Evolutionary conservation across 1,284 basidiomycete species (phyloP).

Genomic region (Irpex lacteus): DNA sequence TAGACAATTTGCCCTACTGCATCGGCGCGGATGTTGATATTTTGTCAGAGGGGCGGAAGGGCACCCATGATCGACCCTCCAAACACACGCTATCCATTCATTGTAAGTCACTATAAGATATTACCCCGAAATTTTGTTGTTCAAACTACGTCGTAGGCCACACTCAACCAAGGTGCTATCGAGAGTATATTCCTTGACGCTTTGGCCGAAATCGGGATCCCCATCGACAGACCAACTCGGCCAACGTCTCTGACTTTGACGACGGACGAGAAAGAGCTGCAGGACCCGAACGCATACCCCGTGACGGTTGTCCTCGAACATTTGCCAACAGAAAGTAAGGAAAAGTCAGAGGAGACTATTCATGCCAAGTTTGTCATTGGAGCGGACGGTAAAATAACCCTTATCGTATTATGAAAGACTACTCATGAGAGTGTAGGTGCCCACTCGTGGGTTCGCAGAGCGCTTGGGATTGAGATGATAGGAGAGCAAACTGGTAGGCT

Average conservation of each 20-base stretch:
- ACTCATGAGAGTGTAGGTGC: conserved; percentile 36
- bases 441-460: conserved; percentile 77
- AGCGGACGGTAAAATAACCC: conserved; percentile 36
- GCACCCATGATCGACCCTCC: conserved; percentile 51
- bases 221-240: conserved; percentile 51
- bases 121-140: background rate
- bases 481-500: conserved; percentile 67
- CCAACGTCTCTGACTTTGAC: conserved; percentile 51
- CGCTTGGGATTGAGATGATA: conserved; percentile 65
- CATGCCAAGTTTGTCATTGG: conserved; percentile 54
- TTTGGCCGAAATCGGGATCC: conserved; percentile 42
- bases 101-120: background rate
- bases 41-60: conserved; percentile 30
- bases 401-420: conserved; percentile 7
- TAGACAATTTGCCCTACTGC: conserved; percentile 12
- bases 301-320: conserved; percentile 49
- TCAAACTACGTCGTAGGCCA: background rate
- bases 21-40: background rate
- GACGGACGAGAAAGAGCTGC: conserved; percentile 31
- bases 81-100: conserved; percentile 36
- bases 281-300: conserved; percentile 46
- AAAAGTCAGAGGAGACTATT: conserved; percentile 38
- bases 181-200: conserved; percentile 64
- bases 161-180: conserved; percentile 32
- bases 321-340: conserved; percentile 25